Evolutionary conservation across 83 land plant species (phyloP).

Genomic region (Picea abies): DNA sequence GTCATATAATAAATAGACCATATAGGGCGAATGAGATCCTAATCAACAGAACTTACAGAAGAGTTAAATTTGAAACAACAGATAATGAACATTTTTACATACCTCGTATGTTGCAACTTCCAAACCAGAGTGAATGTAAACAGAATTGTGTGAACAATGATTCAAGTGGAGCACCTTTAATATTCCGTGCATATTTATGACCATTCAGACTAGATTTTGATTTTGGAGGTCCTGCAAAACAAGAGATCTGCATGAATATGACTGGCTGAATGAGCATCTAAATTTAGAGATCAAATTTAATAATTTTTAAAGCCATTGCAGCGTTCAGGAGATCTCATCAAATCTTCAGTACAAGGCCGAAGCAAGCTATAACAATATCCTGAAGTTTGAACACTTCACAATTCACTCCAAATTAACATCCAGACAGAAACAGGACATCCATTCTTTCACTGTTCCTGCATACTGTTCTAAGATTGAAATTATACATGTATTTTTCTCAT

Average conservation of each 20-base stretch:
- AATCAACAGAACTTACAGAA: neutral
- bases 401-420: neutral
- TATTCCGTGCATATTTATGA: slow-evolving; percentile 54
- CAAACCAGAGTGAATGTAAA: slow-evolving; percentile 94
- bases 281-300: neutral
- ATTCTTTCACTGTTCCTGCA: neutral
- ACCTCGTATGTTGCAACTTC: slow-evolving; percentile 93
- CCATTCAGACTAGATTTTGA: slow-evolving; percentile 30
- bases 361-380: neutral
- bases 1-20: neutral
- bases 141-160: slow-evolving; percentile 95
- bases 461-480: neutral
- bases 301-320: neutral
- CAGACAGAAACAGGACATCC: neutral
- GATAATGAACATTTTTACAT: slow-evolving; percentile 3
- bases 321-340: neutral
- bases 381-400: neutral
- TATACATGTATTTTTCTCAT: neutral
- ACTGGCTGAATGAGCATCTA: neutral
- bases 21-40: neutral
- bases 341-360: neutral
- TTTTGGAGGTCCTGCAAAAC: slow-evolving; percentile 35
- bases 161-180: slow-evolving; percentile 89
- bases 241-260: slow-evolving; percentile 8
- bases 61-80: neutral